Evolutionary conservation across 441 rosid genomes (phyloP).

Genomic region (Populus hybrid): DNA sequence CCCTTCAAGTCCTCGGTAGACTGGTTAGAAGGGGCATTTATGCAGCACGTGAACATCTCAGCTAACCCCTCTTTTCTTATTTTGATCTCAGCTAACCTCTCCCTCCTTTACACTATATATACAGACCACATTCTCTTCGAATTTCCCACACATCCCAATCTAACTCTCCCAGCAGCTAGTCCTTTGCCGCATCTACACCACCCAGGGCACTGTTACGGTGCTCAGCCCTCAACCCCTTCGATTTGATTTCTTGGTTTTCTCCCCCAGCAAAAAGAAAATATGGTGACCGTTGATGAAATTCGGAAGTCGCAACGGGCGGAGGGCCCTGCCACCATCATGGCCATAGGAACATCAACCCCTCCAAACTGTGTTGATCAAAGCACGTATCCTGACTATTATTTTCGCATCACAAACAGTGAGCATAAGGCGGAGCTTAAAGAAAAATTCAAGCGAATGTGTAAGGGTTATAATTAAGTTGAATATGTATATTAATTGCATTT

Average conservation of each 20-base stretch:
- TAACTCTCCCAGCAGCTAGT: background rate
- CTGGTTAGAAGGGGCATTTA: background rate
- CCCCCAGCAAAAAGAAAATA: background rate
- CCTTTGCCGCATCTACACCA: background rate
- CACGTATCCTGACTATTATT: slow-evolving; percentile 17
- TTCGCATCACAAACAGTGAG: no score
- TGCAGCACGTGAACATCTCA: background rate
- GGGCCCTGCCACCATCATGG: slow-evolving; percentile 39
- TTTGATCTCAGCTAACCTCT: background rate
- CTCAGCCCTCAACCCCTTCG: background rate
- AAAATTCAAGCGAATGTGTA: slow-evolving; percentile 50
- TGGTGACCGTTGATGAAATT: slow-evolving; percentile 40
- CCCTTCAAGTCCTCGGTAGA: background rate
- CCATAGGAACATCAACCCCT: slow-evolving; percentile 10
- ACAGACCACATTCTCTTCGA: background rate
- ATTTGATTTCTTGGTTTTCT: background rate
- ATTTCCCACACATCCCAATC: background rate
- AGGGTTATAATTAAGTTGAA: background rate
- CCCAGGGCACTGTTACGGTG: background rate
- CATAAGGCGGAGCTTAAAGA: slow-evolving; percentile 7
- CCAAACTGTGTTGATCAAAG: slow-evolving; percentile 33
- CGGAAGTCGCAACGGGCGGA: slow-evolving; percentile 32
- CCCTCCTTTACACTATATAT: no score
- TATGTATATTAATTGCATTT: background rate
- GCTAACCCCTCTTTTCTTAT: background rate